Evolutionary conservation across 78 protist species (phyloP), one percentile per base, ranked within the genome.

Genomic region (Ministeria vibrans): DNA sequence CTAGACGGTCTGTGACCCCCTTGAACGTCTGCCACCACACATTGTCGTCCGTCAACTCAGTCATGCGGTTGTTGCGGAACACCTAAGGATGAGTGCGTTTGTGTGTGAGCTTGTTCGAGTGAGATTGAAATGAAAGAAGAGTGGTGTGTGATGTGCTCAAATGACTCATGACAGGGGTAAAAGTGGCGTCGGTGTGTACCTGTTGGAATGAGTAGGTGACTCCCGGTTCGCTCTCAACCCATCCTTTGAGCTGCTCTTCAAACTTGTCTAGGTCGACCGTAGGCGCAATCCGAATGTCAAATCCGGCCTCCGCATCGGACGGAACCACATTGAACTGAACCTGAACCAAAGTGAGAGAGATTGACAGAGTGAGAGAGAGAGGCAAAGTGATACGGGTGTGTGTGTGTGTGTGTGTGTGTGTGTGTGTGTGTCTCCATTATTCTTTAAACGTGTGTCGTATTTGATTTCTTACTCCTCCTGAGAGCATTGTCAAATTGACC

Each of bases 251-350:
- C 39, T 76, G 84, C 20, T 78, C 62, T 44, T 84, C n/a, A 72
- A 89, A 62, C 55, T 83, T 72, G 11, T 43, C 83, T 41, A 84
- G 62, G 46, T 63, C 62, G 4, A 79, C 87, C 51, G 88, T 75
- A 27, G 93, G 88, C 23, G 93, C 88, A 36, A 93, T 78, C 63
- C 96, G 85, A 42, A 87, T 68, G 77, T 93, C 96, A n/a, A 88
- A 83, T 34, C 83, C 90, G 39, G 88, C 92, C 55, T 59, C 62
- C 11, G 92, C 92, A 73, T 51, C 78, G 25, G 88, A 39, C 25
- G 96, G 96, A 27, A 92, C 70, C 23, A 92, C 92, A 45, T 92
- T 92, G 49, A 53, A 38, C 25, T 68, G 75, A 23, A 68, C 59
- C n/a, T 18, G n/a, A 51, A n/a, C n/a, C n/a, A n/a, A n/a, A n/a